These are phyloP conservation scores for Colletotrichum cuscutae DNA, from an alignment of 2,329 filamentous ascomycete genomes.

Conservation along the genomic window DNA sequence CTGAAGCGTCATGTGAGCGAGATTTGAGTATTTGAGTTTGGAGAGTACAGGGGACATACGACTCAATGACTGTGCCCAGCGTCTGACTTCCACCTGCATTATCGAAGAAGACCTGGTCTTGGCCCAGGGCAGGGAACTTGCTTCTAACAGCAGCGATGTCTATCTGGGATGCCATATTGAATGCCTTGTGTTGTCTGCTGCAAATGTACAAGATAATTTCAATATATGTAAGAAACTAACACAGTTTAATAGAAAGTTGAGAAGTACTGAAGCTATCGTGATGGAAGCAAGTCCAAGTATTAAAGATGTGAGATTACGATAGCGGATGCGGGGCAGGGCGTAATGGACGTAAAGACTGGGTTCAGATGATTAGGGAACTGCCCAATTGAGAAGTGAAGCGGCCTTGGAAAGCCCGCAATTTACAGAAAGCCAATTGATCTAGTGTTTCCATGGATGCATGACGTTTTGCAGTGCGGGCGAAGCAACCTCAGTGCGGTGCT, in stretches of 20 bases:
- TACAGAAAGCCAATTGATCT: background rate
- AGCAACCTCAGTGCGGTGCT: too few relatives aligned
- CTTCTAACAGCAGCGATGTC: constrained; percentile 66
- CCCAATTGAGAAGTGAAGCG: constrained; percentile 17
- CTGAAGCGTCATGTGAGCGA: constrained; percentile 46
- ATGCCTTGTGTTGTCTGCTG: background rate
- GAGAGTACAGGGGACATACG: constrained; percentile 54
- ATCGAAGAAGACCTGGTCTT: constrained; percentile 78
- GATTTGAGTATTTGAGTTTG: background rate
- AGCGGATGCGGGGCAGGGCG: constrained; percentile 2
- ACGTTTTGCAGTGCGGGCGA: background rate
- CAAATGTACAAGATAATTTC: background rate
- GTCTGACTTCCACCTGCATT: constrained; percentile 83
- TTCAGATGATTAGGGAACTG: constrained; percentile 2
- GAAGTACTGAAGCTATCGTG: background rate
- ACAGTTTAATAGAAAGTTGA: background rate
- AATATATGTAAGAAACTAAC: too few relatives aligned
- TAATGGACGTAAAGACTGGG: background rate
- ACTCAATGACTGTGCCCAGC: constrained; percentile 72
- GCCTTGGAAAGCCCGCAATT: constrained; percentile 4
- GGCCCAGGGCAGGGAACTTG: constrained; percentile 74
- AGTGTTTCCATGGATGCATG: constrained; percentile 16
- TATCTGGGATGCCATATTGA: constrained; percentile 15
- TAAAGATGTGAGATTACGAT: background rate
- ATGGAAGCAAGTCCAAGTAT: background rate